These are phyloP conservation scores for Carex littledalei DNA, from an alignment of 176 grass and related monocot species.

Conservation along the genomic window DNA sequence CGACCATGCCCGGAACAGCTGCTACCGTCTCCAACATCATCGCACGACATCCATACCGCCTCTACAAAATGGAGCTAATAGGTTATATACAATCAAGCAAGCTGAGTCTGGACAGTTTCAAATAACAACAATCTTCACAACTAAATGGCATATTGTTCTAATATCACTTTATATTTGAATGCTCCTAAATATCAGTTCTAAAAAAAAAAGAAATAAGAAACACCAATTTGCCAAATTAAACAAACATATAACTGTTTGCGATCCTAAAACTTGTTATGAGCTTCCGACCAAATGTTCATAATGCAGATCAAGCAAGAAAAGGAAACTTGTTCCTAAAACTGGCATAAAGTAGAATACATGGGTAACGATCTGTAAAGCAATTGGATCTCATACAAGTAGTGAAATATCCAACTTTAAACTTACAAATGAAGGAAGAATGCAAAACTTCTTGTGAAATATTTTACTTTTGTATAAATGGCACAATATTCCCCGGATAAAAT, in stretches of 20 bases:
- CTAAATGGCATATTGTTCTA: background rate
- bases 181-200: background rate
- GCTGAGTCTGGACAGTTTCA: background rate
- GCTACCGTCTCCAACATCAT: slow-evolving; percentile 90
- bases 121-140: background rate
- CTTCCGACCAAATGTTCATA: no score
- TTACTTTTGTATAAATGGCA: background rate
- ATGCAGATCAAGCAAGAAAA: no score
- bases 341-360: no score
- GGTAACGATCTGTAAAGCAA: no score
- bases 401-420: no score
- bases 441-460: no score
- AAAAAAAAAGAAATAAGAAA: background rate
- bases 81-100: background rate
- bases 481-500: no score
- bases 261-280: no score
- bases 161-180: background rate
- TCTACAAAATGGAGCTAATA: slow-evolving; percentile 26
- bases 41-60: slow-evolving; percentile 62
- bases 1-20: slow-evolving; percentile 86
- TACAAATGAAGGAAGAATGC: no score
- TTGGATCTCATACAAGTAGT: no score
- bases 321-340: no score
- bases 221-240: background rate
- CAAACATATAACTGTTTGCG: background rate